Conservation (phyloP, 2,329 filamentous ascomycete genomes). For the Chaetomium olivaceum region DNA sequence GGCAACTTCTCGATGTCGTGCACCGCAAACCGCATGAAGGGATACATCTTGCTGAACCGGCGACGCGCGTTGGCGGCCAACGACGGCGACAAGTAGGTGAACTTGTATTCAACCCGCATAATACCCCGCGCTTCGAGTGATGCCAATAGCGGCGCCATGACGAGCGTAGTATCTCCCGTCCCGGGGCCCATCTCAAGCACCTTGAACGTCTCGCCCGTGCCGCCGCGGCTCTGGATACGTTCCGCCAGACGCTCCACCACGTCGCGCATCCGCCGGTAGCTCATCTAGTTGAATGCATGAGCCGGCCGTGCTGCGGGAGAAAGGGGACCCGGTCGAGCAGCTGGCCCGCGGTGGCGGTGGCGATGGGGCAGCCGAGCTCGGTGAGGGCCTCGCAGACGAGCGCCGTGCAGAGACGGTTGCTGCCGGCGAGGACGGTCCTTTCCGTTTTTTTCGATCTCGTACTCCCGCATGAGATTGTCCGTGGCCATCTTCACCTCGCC, state of each 20-base stretch:
- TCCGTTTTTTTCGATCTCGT: conserved; percentile 35
- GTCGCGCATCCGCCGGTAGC: conserved; percentile 28
- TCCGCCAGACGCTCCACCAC: conserved; percentile 24
- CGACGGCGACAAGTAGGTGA: conserved; percentile 45
- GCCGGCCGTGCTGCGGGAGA: conserved; percentile 34
- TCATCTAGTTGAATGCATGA: conserved; percentile 36
- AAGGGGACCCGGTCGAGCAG: conserved; percentile 33
- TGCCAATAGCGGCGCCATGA: conserved; percentile 36
- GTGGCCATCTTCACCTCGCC: conserved; percentile 34
- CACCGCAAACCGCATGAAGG: conserved; percentile 35
- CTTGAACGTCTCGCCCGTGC: background rate
- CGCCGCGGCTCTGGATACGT: background rate
- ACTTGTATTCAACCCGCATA: conserved; percentile 42
- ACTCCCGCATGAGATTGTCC: conserved; percentile 26
- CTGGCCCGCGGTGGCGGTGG: conserved; percentile 32
- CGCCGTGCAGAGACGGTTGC: conserved; percentile 33
- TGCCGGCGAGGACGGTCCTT: conserved; percentile 22
- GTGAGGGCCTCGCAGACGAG: conserved; percentile 42
- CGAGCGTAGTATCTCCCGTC: conserved; percentile 45
- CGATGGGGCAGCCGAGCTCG: conserved; percentile 34
- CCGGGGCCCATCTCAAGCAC: conserved; percentile 49
- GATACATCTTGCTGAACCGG: conserved; percentile 28
- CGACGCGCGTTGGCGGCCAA: conserved; percentile 36
- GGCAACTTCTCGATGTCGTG: conserved; percentile 38
- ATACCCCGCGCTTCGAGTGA: conserved; percentile 4